Conservation (phyloP, 106 monocot genomes). For the Dactylorhiza incarnata region DNA sequence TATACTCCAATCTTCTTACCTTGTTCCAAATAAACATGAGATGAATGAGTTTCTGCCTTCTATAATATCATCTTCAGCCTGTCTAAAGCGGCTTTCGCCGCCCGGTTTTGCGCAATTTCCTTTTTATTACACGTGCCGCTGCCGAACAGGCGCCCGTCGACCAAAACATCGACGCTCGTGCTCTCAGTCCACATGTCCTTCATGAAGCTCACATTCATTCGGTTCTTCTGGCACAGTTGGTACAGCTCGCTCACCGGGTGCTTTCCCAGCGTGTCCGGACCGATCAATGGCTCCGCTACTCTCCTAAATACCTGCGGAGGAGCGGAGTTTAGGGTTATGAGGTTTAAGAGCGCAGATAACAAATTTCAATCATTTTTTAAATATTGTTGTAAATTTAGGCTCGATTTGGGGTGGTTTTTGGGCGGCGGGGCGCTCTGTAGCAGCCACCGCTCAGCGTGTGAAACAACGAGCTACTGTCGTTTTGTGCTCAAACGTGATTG, state of each 20-base stretch:
- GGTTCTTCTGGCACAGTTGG: conserved; percentile 43
- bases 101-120: conserved; percentile 44
- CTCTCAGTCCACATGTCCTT: conserved; percentile 22
- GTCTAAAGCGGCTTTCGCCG: conserved; percentile 44
- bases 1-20: too few species aligned
- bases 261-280: conserved; percentile 20
- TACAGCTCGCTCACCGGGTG: conserved; percentile 45
- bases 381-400: background rate
- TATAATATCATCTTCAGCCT: conserved; percentile 9
- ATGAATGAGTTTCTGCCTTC: background rate
- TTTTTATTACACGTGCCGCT: conserved; percentile 39
- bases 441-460: too few species aligned
- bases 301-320: conserved; percentile 23
- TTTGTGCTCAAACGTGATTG: too few species aligned
- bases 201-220: conserved; percentile 10
- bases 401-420: background rate
- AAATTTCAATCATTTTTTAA: background rate
- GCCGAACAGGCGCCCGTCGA: conserved; percentile 26
- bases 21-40: background rate
- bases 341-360: background rate
- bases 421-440: too few species aligned
- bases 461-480: too few species aligned
- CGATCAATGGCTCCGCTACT: conserved; percentile 42
- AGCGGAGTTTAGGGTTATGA: background rate
- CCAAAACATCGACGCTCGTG: conserved; percentile 20